Conservation (phyloP, 2,329 filamentous ascomycete genomes). For the Sporothrix luriei region DNA sequence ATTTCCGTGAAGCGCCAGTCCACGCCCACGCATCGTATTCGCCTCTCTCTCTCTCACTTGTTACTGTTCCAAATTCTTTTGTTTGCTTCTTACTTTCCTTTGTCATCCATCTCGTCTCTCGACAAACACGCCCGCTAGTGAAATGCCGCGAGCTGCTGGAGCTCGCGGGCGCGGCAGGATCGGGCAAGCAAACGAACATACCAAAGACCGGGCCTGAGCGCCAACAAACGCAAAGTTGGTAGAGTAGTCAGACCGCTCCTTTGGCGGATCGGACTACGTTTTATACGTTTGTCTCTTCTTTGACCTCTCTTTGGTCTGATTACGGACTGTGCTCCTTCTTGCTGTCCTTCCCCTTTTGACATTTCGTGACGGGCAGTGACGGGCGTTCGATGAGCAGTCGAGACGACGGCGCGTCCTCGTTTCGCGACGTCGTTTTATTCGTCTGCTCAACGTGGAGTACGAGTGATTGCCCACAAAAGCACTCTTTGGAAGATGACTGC, state of each 20-base stretch:
- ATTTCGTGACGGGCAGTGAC: too few relatives aligned
- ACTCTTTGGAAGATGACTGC: not conserved
- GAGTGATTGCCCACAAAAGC: not conserved
- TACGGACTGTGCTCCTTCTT: not conserved
- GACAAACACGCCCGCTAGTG: not conserved
- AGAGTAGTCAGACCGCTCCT: conserved; percentile 25
- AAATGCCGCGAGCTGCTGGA: not conserved
- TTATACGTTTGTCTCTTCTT: not conserved
- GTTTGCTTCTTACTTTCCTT: not conserved
- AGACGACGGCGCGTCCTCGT: not conserved
- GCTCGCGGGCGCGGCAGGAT: not conserved
- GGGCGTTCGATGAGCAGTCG: too few relatives aligned
- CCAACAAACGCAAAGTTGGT: not conserved
- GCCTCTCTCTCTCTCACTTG: not conserved
- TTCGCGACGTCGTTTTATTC: not conserved
- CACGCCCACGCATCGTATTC: not conserved
- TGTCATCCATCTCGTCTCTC: not conserved
- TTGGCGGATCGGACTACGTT: not conserved
- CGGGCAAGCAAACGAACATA: not conserved
- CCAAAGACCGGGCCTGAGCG: not conserved
- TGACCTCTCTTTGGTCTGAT: not conserved
- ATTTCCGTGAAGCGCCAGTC: not conserved
- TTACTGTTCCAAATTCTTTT: not conserved
- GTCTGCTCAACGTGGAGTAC: not conserved
- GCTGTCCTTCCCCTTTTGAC: not conserved